Evolutionary conservation across 2,329 filamentous ascomycete genomes (phyloP), one percentile per base, ranked within the genome.

Genomic region (Zelopaecilomyces penicillatus): DNA sequence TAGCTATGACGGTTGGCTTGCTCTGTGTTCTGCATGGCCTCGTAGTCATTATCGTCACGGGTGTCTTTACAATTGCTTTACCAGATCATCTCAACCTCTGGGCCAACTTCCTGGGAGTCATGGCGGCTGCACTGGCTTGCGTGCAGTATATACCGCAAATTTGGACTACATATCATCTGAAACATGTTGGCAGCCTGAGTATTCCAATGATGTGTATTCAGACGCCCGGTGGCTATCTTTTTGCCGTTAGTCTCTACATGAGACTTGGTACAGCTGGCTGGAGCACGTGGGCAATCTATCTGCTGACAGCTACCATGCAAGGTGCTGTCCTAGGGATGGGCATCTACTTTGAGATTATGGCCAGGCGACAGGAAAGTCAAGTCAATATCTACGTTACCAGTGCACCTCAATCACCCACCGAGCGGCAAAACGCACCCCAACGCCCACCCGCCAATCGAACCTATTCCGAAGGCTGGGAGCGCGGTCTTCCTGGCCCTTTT

Each of bases 201-300:
- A 93, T 98, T 45, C 84, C 88, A 4, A 97, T 96, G 85, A 97
- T 98, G 90, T 85, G 86, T 61, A 95, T 98, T 31, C 93, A 98
- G 64, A 96, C 91, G 0, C 93, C 93, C 0, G 93, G 93, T 1
- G 89, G 88, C 47, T 83, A 95, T 54, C 69, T 98, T 5, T 97
- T 95, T 67, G 89, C 91, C 0, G 83, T 76, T 9, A 96, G 89
- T 61, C 68, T 98, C 37, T 88, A 83, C 41, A 80, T 78, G 6
- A 78, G 93, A 38, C 74, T 96, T 19, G 93, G 93, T 0, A 74
- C 73, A 57, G 80, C 76, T 31, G 91, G 91, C 0, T 98, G 93
- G 93, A 96, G 90, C 65, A 88, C 89, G 0, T 98, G 93, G 93
- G 82, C 88, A 7, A 83, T 97, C 10, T 94, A 91, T 59, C 73